Conservation (phyloP, 106 monocot genomes). For the Triglochin maritima region DNA sequence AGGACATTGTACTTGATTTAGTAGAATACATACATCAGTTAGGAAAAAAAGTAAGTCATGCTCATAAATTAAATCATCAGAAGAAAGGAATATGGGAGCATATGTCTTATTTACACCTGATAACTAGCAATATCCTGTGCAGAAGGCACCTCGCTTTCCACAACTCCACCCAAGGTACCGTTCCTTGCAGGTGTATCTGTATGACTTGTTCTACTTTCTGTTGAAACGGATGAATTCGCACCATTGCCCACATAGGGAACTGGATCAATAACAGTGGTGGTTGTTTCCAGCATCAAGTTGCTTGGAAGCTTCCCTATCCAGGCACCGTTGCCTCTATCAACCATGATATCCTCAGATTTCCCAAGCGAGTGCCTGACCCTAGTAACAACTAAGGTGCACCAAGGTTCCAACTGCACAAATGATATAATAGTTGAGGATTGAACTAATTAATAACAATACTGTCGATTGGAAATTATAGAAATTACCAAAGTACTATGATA, state of each 20-base stretch:
- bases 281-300: slow-evolving; percentile 30
- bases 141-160: slow-evolving; percentile 10
- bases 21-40: too few species aligned
- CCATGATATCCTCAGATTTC: slow-evolving; percentile 41
- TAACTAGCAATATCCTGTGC: slow-evolving; percentile 79
- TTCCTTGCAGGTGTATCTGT: slow-evolving; percentile 4
- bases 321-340: slow-evolving; percentile 43
- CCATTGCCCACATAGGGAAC: too few species aligned
- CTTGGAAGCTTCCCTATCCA: slow-evolving; percentile 68
- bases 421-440: too few species aligned
- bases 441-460: too few species aligned
- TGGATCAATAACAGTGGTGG: neutral
- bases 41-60: too few species aligned
- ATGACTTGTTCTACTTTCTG: too few species aligned
- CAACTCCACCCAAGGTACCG: slow-evolving; percentile 9
- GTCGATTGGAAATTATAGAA: too few species aligned
- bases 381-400: slow-evolving; percentile 47
- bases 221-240: too few species aligned
- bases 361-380: slow-evolving; percentile 55
- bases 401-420: slow-evolving; percentile 52
- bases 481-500: too few species aligned
- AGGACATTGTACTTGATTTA: too few species aligned
- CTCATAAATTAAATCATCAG: too few species aligned
- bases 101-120: slow-evolving; percentile 42
- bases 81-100: neutral